phyloP scores from a whole-genome alignment of 2,329 filamentous ascomycete genomes.

The Colletotrichum acutatum region DNA sequence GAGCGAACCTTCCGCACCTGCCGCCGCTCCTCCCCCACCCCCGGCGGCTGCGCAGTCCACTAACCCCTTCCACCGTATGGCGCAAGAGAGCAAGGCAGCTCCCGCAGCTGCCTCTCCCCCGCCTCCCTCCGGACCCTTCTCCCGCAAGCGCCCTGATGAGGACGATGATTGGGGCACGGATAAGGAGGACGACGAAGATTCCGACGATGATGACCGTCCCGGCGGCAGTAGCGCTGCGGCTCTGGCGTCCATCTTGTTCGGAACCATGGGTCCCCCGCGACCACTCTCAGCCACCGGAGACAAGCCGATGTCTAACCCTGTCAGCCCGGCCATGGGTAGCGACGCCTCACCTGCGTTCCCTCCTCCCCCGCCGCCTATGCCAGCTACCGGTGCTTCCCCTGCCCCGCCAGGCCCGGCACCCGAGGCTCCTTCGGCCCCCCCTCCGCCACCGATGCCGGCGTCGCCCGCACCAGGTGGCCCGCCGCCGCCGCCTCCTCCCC shows the following conservation, averaged over 20 bases:
- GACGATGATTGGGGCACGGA: slow-evolving; percentile 86
- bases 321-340: slow-evolving; percentile 53
- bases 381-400: slow-evolving; percentile 44
- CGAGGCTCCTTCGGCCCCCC: slow-evolving; percentile 40
- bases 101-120: slow-evolving; percentile 44
- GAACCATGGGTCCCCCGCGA: slow-evolving; percentile 94
- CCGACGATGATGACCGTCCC: slow-evolving; percentile 80
- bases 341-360: slow-evolving; percentile 48
- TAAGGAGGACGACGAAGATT: slow-evolving; percentile 68
- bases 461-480: slow-evolving; percentile 45
- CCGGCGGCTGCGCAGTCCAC: slow-evolving; percentile 68
- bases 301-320: slow-evolving; percentile 60
- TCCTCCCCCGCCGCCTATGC: slow-evolving; percentile 42
- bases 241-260: slow-evolving; percentile 93
- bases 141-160: slow-evolving; percentile 68
- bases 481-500: slow-evolving; percentile 55
- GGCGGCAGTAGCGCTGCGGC: slow-evolving; percentile 89
- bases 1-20: slow-evolving; percentile 54
- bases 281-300: slow-evolving; percentile 86
- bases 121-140: slow-evolving; percentile 60
- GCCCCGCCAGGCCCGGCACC: slow-evolving; percentile 40
- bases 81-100: slow-evolving; percentile 68
- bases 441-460: slow-evolving; percentile 47
- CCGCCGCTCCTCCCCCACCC: slow-evolving; percentile 53
- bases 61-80: slow-evolving; percentile 94